A percentile compares a stretch with the other conserved stretches of the same genome.
phyloP scores from a whole-genome alignment of 2,329 filamentous ascomycete genomes.

The Plectosphaerella cucumerina region DNA sequence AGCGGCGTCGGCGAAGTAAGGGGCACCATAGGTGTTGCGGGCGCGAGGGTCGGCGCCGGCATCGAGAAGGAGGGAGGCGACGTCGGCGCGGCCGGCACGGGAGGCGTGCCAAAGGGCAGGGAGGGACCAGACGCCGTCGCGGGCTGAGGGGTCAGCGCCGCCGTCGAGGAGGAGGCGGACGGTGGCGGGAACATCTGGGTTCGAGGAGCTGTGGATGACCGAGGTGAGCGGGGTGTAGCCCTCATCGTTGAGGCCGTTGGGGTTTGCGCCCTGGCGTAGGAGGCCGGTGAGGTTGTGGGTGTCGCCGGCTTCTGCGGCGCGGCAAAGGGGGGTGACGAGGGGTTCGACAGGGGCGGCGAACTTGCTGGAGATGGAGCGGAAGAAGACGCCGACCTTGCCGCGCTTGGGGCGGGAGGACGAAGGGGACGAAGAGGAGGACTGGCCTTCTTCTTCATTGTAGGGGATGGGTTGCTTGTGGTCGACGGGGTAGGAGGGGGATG shows the following conservation, averaged over 20 bases:
- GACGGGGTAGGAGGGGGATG: background rate
- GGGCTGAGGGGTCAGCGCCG: conserved; percentile 21
- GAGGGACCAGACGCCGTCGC: conserved; percentile 12
- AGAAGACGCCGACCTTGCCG: background rate
- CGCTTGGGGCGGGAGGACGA: background rate
- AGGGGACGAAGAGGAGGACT: background rate
- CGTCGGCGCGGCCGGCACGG: conserved; percentile 19
- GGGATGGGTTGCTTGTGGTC: background rate
- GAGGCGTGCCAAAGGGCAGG: conserved; percentile 29
- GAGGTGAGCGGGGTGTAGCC: conserved; percentile 25
- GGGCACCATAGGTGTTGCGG: conserved; percentile 19
- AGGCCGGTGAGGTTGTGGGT: conserved; percentile 23
- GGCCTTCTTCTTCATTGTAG: background rate
- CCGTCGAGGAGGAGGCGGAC: conserved; percentile 25
- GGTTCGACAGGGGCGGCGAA: conserved; percentile 16
- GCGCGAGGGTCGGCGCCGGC: conserved; percentile 25
- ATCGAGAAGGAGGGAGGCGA: conserved; percentile 21
- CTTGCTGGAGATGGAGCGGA: conserved; percentile 1
- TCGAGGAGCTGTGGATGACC: conserved; percentile 15
- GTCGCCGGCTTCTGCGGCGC: conserved; percentile 24
- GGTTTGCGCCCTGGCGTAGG: conserved; percentile 24
- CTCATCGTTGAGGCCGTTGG: conserved; percentile 26
- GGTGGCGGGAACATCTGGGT: conserved; percentile 19
- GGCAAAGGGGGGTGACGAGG: conserved; percentile 28
- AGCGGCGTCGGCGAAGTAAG: conserved; percentile 24